Evolutionary conservation across 2,329 filamentous ascomycete genomes (phyloP), one percentile per base, ranked within the genome.

Genomic region (Dryadomyces sulphureus): DNA sequence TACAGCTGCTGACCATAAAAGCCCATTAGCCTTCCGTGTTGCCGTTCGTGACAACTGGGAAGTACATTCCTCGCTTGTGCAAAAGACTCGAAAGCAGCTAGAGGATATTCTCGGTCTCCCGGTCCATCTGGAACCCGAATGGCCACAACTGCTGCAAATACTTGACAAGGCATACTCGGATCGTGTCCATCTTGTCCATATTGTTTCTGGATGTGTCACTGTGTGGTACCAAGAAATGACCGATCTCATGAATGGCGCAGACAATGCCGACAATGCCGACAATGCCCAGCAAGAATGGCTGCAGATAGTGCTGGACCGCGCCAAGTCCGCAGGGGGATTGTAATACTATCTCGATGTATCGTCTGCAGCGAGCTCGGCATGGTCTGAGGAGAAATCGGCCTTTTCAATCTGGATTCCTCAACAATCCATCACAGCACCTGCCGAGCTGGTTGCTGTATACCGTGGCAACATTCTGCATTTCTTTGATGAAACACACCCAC

Each of bases 21-120:
- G 67, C 41, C 65, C 68, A 0, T 57, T 69, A 44, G 66, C 65
- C 52, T 58, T 64, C 38, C 62, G 63, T 46, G 48, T 68, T 49
- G 60, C 59, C 38, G 58, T 71, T 51, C 65, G 67, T 24, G 65
- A 70, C 50, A 52, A 59, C 44, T 71, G 67, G 67, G 56, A 60
- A 25, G 62, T 57, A 11, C 46, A 55, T 7, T 56, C 60, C 24
- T 54, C 59, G 4, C 50, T 61, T 1, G 54, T 61, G 0, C 62
- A 65, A 27, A 57, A 51, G 17, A 52, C 62, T 0, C 55, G 66
- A 22, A 52, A 50, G 22, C 49, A 45, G 4, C 52, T 69, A 16
- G 52, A 57, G 17, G 51, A 57, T 1, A 47, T 59, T 6, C 55
- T 72, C 14, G 69, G 70, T 1, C 61, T 65, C 25, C 48, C 60